A percentile compares a stretch with the other conserved stretches of the same genome.
Conservation (phyloP, 2,329 filamentous ascomycete genomes). For the Pestalotiopsis sp. region DNA sequence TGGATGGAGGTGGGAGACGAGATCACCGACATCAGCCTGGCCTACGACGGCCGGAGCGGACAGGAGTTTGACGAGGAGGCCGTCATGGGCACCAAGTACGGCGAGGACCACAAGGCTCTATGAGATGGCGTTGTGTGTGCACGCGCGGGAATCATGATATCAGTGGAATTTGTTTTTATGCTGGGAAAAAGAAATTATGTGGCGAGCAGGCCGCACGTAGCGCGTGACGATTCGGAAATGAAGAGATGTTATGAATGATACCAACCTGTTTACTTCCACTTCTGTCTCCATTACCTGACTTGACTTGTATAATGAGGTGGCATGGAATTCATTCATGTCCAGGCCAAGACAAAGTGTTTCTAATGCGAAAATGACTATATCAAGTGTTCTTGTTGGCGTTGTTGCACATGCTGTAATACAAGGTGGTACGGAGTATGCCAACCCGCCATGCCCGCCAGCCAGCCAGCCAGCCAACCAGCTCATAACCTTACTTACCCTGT, state of each 20-base stretch:
- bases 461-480: too few relatives aligned
- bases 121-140: background rate
- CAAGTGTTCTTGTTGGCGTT: too few relatives aligned
- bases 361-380: too few relatives aligned
- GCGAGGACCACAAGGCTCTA: constrained; percentile 10
- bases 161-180: background rate
- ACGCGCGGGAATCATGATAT: background rate
- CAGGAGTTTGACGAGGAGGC: constrained; percentile 39
- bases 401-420: too few relatives aligned
- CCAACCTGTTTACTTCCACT: background rate
- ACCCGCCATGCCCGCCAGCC: too few relatives aligned
- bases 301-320: too few relatives aligned
- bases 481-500: too few relatives aligned
- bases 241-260: background rate
- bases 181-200: background rate
- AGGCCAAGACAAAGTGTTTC: too few relatives aligned
- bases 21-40: constrained; percentile 52
- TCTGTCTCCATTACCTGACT: too few relatives aligned
- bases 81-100: constrained; percentile 21
- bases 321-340: too few relatives aligned
- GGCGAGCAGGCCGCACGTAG: background rate
- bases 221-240: background rate
- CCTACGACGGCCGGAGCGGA: constrained; percentile 41
- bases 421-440: too few relatives aligned
- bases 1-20: constrained; percentile 55